Evolutionary conservation across 768 basidiomycete genomes (phyloP), one percentile per base, ranked within the genome.

Genomic region (Pleurotus tuoliensis): DNA sequence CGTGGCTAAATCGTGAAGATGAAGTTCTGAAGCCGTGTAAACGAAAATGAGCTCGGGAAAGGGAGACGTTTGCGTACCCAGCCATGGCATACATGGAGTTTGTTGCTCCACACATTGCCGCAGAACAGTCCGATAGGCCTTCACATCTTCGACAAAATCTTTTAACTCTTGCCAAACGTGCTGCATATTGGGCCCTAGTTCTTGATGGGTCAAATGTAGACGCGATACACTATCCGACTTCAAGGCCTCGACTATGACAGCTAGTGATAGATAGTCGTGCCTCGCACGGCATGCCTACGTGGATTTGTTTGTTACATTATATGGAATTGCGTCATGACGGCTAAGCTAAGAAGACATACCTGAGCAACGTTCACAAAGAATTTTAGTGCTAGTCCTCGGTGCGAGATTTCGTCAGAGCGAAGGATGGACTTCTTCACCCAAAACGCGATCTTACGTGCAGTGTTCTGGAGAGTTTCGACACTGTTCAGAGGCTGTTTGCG

Each of bases 361-460:
- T 66, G 58, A 6, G 79, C 77, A 5, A 72, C 67, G 56, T 75
- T 67, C 45, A 79, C 67, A 58, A 79, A 80, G 59, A 74, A 77
- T 57, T 72, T 78, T 46, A 79, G 67, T 13, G 73, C 73, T 13
- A 70, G 67, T 5, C 69, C 71, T 7, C 80, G 67, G 20, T 61
- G 56, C 45, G 73, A 67, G 20, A 75, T 69, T 5, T 67, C 63
- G 18, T 75, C 72, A 43, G 69, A 73, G 39, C 72, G 73, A 39
- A 76, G 61, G 16, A 78, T 66, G 1, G 74, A 76, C 49, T 74
- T 68, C 51, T 75, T 72, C 13, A 74, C 70, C 71, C 73, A 77
- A 16, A 68, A 61, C 27, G 71, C 64, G 43, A 81, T 69, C 56
- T 72, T 71, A 62, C 75, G 73, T 56, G 76, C 77, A 12, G 66